Conservation (phyloP, 208 protist species). For the Wallacemonas sp. region DNA sequence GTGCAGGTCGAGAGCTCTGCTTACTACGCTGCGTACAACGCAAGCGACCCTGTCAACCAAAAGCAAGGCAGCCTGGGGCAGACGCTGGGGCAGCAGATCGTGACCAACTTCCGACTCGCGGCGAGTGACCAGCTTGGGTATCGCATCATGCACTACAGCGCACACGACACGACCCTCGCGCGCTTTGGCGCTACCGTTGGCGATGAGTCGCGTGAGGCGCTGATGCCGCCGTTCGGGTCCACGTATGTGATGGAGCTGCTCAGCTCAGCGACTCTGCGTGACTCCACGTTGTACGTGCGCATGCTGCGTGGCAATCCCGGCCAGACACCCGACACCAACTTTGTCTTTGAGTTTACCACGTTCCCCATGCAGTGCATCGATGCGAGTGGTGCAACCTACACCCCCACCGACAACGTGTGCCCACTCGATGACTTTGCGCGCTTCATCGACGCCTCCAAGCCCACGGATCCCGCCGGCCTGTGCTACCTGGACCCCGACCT, state of each 20-base stretch:
- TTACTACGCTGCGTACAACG: conserved; percentile 50
- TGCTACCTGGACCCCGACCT: conserved; percentile 56
- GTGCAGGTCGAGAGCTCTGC: conserved; percentile 25
- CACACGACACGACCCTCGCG: conserved; percentile 49
- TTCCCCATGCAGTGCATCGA: conserved; percentile 54
- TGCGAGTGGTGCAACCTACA: conserved; percentile 28
- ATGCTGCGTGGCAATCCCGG: conserved; percentile 48
- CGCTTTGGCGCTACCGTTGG: conserved; percentile 49
- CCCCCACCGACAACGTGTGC: conserved; percentile 45
- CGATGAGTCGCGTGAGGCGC: conserved; percentile 34
- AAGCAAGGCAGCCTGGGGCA: conserved; percentile 51
- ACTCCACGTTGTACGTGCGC: conserved; percentile 34
- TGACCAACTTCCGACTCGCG: conserved; percentile 39
- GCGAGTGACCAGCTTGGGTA: conserved; percentile 31
- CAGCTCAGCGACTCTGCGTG: conserved; percentile 22
- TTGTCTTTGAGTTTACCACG: conserved; percentile 33
- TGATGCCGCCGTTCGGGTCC: conserved; percentile 66
- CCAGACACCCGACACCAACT: conserved; percentile 39
- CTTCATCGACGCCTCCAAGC: conserved; percentile 32
- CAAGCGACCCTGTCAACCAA: conserved; percentile 31
- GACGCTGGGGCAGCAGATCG: conserved; percentile 36
- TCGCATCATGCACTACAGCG: conserved; percentile 69
- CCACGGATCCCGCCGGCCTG: conserved; percentile 29
- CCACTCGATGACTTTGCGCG: conserved; percentile 54
- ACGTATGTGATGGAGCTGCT: conserved; percentile 65